phyloP scores from a whole-genome alignment of 2,329 filamentous ascomycete genomes.

The Gaeumannomyces tritici region DNA sequence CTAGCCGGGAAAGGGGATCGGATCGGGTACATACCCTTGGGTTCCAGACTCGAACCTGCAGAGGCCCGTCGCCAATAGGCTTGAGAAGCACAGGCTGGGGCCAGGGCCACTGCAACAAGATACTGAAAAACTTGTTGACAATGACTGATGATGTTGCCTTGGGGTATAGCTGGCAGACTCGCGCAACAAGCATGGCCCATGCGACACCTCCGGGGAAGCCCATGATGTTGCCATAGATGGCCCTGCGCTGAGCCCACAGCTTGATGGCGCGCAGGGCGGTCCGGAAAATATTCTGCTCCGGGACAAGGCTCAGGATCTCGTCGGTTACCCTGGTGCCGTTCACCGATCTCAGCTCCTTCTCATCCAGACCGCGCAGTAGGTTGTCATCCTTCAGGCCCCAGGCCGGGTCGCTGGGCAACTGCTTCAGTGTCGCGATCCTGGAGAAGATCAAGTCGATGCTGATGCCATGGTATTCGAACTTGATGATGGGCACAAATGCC shows the following conservation, averaged over 20 bases:
- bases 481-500: constrained; percentile 94
- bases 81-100: constrained; percentile 89
- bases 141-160: constrained; percentile 83
- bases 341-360: constrained; percentile 76
- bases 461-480: constrained; percentile 83
- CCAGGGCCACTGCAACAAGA: constrained; percentile 89
- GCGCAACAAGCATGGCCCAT: constrained; percentile 94
- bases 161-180: constrained; percentile 93
- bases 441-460: constrained; percentile 93
- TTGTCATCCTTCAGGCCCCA: constrained; percentile 75
- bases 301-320: constrained; percentile 81
- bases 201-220: constrained; percentile 95
- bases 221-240: constrained; percentile 92
- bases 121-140: constrained; percentile 86
- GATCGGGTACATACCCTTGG: constrained; percentile 54
- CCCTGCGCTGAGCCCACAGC: constrained; percentile 87
- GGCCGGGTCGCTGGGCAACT: constrained; percentile 57
- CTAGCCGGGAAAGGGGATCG: neutral
- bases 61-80: constrained; percentile 69
- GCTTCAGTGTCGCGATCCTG: constrained; percentile 57
- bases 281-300: constrained; percentile 81
- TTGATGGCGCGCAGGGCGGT: constrained; percentile 88
- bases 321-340: constrained; percentile 94
- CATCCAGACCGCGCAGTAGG: constrained; percentile 76
- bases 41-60: constrained; percentile 88